These are phyloP conservation scores for Chytriomyces sp. DNA, from an alignment of 192 early-diverging fungal genomes.

Conservation along the genomic window DNA sequence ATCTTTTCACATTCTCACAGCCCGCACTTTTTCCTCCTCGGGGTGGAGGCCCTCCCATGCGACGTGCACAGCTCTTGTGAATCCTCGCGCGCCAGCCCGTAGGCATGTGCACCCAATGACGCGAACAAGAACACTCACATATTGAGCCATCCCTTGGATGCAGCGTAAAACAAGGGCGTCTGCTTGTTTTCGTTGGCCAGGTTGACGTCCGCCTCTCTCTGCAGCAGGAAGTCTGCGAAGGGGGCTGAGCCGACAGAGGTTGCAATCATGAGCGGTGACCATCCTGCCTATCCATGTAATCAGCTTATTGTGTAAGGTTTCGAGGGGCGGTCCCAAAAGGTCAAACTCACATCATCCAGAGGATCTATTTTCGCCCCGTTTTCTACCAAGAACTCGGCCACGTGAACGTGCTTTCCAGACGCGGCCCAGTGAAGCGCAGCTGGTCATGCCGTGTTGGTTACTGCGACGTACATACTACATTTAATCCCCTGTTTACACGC, in stretches of 20 bases:
- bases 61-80: too few relatives aligned
- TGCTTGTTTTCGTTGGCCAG: constrained; percentile 32
- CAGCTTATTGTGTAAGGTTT: neutral
- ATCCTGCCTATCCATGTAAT: too few relatives aligned
- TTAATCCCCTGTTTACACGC: neutral
- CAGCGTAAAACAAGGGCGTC: constrained; percentile 46
- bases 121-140: constrained; percentile 18
- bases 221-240: constrained; percentile 32
- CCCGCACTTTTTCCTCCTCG: too few relatives aligned
- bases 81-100: neutral
- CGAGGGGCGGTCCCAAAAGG: neutral
- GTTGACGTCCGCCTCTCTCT: constrained; percentile 31
- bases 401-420: constrained; percentile 32
- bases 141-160: constrained; percentile 39
- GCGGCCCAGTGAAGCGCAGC: constrained; percentile 45
- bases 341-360: constrained; percentile 26
- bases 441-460: neutral
- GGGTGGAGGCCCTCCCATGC: too few relatives aligned
- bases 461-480: neutral
- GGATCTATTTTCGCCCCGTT: constrained; percentile 34
- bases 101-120: neutral
- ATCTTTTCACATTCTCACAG: too few relatives aligned
- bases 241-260: constrained; percentile 30
- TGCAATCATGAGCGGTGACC: constrained; percentile 49
- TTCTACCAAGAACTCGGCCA: constrained; percentile 30